These are phyloP conservation scores for Bipolaris sorokiniana DNA, from an alignment of 2,329 filamentous ascomycete species.

Conservation along the genomic window DNA sequence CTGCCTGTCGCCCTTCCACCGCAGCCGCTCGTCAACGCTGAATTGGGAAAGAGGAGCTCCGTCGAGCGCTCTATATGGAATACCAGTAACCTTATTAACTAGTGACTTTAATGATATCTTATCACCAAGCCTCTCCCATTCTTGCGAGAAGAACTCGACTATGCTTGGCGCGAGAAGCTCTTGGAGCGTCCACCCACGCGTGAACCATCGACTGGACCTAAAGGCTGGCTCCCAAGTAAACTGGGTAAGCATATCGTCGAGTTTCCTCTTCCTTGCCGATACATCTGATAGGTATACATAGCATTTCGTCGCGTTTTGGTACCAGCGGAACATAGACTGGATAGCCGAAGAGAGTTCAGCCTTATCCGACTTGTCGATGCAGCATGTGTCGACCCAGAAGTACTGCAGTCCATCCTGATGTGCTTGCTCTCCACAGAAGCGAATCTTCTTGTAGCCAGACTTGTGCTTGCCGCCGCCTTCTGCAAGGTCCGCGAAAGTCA, in stretches of 20 bases:
- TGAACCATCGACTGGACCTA: too few species aligned
- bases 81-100: neutral
- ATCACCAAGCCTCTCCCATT: too few species aligned
- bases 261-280: neutral
- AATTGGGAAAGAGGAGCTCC: neutral
- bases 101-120: neutral
- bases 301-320: neutral
- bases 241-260: neutral
- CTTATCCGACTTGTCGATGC: constrained; percentile 4
- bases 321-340: constrained; percentile 5
- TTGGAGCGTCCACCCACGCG: too few species aligned
- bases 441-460: constrained; percentile 5
- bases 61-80: neutral
- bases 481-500: constrained; percentile 29
- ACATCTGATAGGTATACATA: constrained; percentile 2
- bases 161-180: too few species aligned
- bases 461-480: constrained; percentile 7
- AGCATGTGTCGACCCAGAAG: constrained; percentile 13
- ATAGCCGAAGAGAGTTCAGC: neutral
- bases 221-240: neutral
- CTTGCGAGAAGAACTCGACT: too few species aligned
- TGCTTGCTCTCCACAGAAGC: constrained; percentile 6
- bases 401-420: constrained; percentile 1
- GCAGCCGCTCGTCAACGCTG: neutral
- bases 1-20: neutral